Percentiles rank a stretch among this genome's conserved stretches.
Conservation (phyloP, 371 early-diverging fungal species). For the Mucor mucedo region DNA sequence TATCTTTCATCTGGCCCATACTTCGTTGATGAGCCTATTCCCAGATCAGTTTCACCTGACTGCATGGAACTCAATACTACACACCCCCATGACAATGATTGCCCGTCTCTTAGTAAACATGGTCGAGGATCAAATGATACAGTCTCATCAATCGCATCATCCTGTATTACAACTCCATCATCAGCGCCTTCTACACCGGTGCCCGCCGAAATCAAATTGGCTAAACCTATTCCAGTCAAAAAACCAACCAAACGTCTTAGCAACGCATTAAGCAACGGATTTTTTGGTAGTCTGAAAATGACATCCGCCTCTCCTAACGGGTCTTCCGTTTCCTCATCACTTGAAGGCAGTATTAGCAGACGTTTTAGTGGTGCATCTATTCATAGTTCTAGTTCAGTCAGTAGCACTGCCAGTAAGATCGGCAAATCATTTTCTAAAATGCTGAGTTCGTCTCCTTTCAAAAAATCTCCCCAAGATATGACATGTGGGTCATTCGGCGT, state of each 20-base stretch:
- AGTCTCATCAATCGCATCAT: slow-evolving; percentile 23
- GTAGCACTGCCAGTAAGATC: slow-evolving; percentile 27
- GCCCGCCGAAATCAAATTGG: slow-evolving; percentile 12
- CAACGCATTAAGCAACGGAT: slow-evolving; percentile 19
- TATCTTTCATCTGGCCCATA: slow-evolving; percentile 21
- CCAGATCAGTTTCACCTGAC: slow-evolving; percentile 29
- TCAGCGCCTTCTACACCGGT: slow-evolving; percentile 12
- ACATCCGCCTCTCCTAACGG: slow-evolving; percentile 19
- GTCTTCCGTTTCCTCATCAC: slow-evolving; percentile 1
- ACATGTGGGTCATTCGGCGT: slow-evolving; percentile 26
- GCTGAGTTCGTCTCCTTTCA: slow-evolving; percentile 17
- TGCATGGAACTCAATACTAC: slow-evolving; percentile 7
- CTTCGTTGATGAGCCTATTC: slow-evolving; percentile 26
- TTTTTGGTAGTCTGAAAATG: slow-evolving; percentile 27
- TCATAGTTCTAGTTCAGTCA: slow-evolving; percentile 27
- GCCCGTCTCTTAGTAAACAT: slow-evolving; percentile 13
- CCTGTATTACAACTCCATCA: slow-evolving; percentile 9
- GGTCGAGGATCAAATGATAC: slow-evolving; percentile 33
- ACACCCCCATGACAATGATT: slow-evolving; percentile 14
- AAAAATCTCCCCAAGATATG: slow-evolving; percentile 19
- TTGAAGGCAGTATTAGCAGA: slow-evolving; percentile 8
- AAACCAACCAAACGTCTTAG: slow-evolving; percentile 24
- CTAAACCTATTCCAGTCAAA: slow-evolving; percentile 26
- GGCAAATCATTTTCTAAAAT: slow-evolving; percentile 29
- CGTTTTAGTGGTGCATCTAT: slow-evolving; percentile 19